Conservation (phyloP, 2,329 filamentous ascomycete species). For the Stemphylium vesicarium region DNA sequence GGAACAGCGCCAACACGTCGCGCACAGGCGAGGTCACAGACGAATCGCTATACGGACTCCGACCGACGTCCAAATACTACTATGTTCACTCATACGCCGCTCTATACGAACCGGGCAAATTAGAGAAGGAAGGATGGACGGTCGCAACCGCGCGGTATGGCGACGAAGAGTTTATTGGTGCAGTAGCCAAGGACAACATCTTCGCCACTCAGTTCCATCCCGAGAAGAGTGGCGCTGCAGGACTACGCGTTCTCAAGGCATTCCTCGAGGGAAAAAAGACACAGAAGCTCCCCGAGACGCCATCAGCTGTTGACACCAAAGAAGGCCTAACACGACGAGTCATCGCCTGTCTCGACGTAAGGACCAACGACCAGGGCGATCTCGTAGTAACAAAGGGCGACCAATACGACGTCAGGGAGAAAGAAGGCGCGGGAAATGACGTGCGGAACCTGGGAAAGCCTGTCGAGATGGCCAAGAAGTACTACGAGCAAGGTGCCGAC, state of each 20-base stretch:
- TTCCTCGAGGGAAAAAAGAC: constrained; percentile 78
- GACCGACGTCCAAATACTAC: constrained; percentile 90
- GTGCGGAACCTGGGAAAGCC: constrained; percentile 97
- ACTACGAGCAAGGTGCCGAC: constrained; percentile 96
- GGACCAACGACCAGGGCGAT: constrained; percentile 91
- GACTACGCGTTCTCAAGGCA: constrained; percentile 80
- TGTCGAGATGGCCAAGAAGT: constrained; percentile 89
- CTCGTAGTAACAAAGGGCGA: constrained; percentile 98
- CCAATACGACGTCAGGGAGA: constrained; percentile 97
- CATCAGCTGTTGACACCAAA: constrained; percentile 37
- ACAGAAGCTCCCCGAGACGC: constrained; percentile 57
- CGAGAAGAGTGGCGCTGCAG: constrained; percentile 93
- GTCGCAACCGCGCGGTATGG: constrained; percentile 93
- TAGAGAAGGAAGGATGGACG: constrained; percentile 85
- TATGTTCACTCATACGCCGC: constrained; percentile 96
- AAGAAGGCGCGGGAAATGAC: constrained; percentile 63
- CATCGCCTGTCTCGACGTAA: constrained; percentile 95
- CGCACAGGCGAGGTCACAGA: constrained; percentile 49
- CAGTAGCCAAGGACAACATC: constrained; percentile 82
- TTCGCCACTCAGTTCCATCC: constrained; percentile 97
- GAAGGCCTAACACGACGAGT: constrained; percentile 89
- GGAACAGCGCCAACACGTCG: constrained; percentile 84
- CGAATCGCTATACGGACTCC: constrained; percentile 76
- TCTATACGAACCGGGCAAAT: constrained; percentile 72
- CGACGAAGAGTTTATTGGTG: constrained; percentile 87